phyloP scores from a whole-genome alignment of 2,329 filamentous ascomycete species.

The Xylaria arbuscula region DNA sequence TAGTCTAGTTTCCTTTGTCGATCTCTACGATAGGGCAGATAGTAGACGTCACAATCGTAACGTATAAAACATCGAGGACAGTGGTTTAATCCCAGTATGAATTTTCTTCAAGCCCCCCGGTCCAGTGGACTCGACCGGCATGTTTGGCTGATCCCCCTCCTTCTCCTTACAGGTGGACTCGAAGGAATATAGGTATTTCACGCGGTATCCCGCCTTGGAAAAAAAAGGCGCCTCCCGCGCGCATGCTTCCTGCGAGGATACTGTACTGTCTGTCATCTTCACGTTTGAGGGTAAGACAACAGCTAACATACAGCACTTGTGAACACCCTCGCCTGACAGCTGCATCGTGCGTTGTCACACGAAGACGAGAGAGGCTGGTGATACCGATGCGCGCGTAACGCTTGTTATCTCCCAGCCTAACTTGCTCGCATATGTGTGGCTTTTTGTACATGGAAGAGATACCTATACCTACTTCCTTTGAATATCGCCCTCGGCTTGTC shows the following conservation, averaged over 20 bases:
- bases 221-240: neutral
- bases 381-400: slow-evolving; percentile 11
- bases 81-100: too few relatives aligned
- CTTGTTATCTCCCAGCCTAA: neutral
- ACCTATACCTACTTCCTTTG: neutral
- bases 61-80: too few relatives aligned
- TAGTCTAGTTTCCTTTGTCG: neutral
- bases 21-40: neutral
- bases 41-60: too few relatives aligned
- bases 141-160: too few relatives aligned
- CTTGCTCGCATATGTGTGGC: neutral
- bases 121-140: too few relatives aligned
- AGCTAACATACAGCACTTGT: neutral
- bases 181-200: too few relatives aligned
- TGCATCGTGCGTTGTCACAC: slow-evolving; percentile 35
- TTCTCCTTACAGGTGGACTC: too few relatives aligned
- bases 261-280: neutral
- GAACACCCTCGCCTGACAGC: slow-evolving; percentile 26
- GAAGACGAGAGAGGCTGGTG: slow-evolving; percentile 28
- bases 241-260: slow-evolving; percentile 1
- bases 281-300: slow-evolving; percentile 31
- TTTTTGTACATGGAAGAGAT: too few relatives aligned
- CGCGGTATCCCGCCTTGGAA: neutral
- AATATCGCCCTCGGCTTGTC: neutral
- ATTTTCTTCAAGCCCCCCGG: too few relatives aligned